Evolutionary conservation across 192 early-diverging fungal species (phyloP).

Genomic region (Rhizophagus prolifer): DNA sequence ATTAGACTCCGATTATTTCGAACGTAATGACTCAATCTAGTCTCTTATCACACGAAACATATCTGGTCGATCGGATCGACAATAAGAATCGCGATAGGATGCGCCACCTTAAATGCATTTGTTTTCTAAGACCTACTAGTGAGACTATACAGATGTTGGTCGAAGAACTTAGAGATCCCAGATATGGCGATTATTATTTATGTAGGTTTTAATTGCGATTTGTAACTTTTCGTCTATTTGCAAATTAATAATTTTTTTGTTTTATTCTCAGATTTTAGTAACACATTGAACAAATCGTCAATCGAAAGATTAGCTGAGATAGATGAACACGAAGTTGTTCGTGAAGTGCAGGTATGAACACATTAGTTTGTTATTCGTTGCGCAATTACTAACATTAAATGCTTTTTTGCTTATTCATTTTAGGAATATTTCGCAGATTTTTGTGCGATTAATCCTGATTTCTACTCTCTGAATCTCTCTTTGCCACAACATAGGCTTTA

Average conservation of each 20-base stretch:
- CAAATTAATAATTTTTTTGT: neutral
- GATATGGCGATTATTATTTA: slow-evolving; percentile 96
- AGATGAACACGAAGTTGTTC: slow-evolving; percentile 90
- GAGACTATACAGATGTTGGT: slow-evolving; percentile 84
- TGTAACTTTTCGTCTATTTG: neutral
- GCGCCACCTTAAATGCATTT: slow-evolving; percentile 93
- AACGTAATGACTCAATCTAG: slow-evolving; percentile 91
- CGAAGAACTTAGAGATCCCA: slow-evolving; percentile 88
- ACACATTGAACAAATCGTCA: slow-evolving; percentile 86
- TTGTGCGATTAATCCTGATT: slow-evolving; percentile 75
- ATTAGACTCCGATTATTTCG: slow-evolving; percentile 90
- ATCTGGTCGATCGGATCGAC: slow-evolving; percentile 91
- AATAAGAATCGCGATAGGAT: slow-evolving; percentile 84
- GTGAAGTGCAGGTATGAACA: slow-evolving; percentile 83
- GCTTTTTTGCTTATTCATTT: neutral
- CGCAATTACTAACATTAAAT: neutral
- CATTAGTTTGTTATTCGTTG: neutral
- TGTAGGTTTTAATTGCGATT: slow-evolving; percentile 50
- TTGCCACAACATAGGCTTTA: slow-evolving; percentile 66
- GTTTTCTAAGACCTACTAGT: slow-evolving; percentile 84
- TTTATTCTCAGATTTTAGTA: slow-evolving; percentile 76
- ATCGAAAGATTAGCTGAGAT: slow-evolving; percentile 94
- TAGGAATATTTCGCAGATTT: slow-evolving; percentile 95
- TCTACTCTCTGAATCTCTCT: slow-evolving; percentile 77
- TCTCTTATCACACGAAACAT: slow-evolving; percentile 89